Conservation (phyloP, 192 early-diverging fungal genomes). For the Diversispora epigaea region DNA sequence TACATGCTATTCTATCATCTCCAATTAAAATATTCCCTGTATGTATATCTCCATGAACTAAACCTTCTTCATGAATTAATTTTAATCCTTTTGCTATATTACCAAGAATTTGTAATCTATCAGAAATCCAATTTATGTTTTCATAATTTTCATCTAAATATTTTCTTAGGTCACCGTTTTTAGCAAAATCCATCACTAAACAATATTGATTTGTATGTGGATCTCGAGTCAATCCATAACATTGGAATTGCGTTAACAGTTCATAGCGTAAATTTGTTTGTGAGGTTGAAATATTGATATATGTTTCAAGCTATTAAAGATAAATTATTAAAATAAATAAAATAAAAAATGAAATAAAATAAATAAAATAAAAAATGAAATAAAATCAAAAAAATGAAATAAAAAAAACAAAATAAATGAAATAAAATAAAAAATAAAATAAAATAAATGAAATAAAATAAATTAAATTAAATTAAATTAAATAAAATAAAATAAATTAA, state of each 20-base stretch:
- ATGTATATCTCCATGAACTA: conserved; percentile 40
- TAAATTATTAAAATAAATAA: not conserved
- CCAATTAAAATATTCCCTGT: conserved; percentile 21
- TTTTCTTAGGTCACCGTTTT: conserved; percentile 39
- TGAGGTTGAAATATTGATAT: not conserved
- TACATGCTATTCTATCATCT: not conserved
- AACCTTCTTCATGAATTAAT: conserved; percentile 42
- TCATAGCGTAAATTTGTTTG: not conserved
- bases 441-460: too few relatives aligned
- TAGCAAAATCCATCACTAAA: conserved; percentile 39
- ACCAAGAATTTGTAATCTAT: conserved; percentile 36
- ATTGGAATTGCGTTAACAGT: not conserved
- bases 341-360: not conserved
- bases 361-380: not conserved
- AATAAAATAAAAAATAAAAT: not conserved
- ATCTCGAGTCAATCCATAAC: conserved; percentile 14
- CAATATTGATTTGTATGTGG: conserved; percentile 36
- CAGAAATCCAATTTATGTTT: conserved; percentile 18
- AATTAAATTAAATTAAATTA: too few relatives aligned
- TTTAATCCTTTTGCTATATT: conserved; percentile 39
- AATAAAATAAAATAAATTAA: too few relatives aligned
- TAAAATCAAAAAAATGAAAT: not conserved
- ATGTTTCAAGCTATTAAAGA: not conserved
- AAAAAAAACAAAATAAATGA: too few relatives aligned
- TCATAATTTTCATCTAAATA: conserved; percentile 38